These are phyloP conservation scores for Stramenopiles sp. DNA, from an alignment of 352 stramenopile species.

Conservation along the genomic window DNA sequence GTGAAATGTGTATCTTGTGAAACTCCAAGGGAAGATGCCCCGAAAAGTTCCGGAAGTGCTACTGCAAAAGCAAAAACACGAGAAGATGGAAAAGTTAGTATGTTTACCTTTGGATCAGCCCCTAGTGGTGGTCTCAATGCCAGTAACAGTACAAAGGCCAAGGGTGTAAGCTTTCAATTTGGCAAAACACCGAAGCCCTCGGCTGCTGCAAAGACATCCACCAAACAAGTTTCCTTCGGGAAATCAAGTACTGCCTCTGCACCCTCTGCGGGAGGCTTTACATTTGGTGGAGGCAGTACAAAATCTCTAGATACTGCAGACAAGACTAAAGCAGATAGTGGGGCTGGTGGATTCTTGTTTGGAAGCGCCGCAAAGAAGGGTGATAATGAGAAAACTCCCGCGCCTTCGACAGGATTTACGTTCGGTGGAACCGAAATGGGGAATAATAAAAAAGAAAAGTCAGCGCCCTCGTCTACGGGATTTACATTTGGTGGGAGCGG, in stretches of 20 bases:
- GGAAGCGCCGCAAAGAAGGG: background rate
- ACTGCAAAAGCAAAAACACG: background rate
- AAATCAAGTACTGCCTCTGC: background rate
- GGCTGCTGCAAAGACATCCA: background rate
- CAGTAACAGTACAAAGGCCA: background rate
- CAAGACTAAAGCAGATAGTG: background rate
- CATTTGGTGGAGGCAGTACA: background rate
- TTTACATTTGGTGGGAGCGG: background rate
- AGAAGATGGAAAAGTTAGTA: background rate
- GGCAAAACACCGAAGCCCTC: background rate
- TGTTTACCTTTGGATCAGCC: background rate
- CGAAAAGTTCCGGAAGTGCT: background rate
- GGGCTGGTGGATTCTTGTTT: background rate
- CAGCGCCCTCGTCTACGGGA: background rate
- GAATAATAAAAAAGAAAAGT: background rate
- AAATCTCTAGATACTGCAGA: background rate
- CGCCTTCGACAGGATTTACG: background rate
- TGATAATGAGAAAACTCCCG: background rate
- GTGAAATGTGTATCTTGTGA: constrained; percentile 10
- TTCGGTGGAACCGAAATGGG: background rate
- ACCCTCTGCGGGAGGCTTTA: background rate
- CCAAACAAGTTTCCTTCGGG: no score
- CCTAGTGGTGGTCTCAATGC: background rate
- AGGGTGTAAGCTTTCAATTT: background rate
- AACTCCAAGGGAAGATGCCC: background rate